Evolutionary conservation across 2,329 filamentous ascomycete genomes (phyloP).

Genomic region (Claviceps humidiphila): DNA sequence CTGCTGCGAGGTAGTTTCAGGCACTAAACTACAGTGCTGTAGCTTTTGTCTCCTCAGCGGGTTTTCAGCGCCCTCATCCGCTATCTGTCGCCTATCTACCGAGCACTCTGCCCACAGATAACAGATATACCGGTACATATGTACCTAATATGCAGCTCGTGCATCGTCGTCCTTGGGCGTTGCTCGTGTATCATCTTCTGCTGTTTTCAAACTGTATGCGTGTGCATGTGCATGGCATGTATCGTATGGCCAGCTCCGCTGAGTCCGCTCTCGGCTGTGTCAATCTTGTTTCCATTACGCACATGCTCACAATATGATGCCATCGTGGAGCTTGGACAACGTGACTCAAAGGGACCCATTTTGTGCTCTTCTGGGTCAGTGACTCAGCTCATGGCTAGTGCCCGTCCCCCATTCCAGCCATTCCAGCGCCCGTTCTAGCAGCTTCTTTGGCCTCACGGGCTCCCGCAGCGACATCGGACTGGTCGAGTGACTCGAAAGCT

Average conservation of each 20-base stretch:
- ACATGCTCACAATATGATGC: conserved; percentile 6
- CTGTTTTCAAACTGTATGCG: background rate
- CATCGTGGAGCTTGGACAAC: conserved; percentile 3
- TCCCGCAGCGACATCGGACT: background rate
- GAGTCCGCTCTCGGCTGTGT: background rate
- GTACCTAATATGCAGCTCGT: too few species aligned
- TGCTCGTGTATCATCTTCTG: background rate
- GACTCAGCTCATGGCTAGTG: background rate
- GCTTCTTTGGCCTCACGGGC: background rate
- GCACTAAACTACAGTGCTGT: too few species aligned
- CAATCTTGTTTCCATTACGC: background rate
- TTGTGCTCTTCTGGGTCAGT: background rate
- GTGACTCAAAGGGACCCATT: conserved; percentile 3
- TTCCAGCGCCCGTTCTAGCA: background rate
- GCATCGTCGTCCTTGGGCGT: background rate
- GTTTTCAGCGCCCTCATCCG: too few species aligned
- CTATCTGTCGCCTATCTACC: too few species aligned
- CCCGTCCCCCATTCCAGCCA: background rate
- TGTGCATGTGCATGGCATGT: background rate
- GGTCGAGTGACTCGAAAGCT: background rate
- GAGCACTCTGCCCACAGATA: too few species aligned
- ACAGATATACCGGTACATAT: too few species aligned
- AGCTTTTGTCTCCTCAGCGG: too few species aligned
- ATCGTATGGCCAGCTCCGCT: background rate
- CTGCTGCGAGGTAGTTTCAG: too few species aligned